Percentiles rank a stretch among this genome's conserved stretches.
These are phyloP conservation scores for Solanum pinnatisectum DNA, from an alignment of 257 asterid genomes.

Conservation along the genomic window DNA sequence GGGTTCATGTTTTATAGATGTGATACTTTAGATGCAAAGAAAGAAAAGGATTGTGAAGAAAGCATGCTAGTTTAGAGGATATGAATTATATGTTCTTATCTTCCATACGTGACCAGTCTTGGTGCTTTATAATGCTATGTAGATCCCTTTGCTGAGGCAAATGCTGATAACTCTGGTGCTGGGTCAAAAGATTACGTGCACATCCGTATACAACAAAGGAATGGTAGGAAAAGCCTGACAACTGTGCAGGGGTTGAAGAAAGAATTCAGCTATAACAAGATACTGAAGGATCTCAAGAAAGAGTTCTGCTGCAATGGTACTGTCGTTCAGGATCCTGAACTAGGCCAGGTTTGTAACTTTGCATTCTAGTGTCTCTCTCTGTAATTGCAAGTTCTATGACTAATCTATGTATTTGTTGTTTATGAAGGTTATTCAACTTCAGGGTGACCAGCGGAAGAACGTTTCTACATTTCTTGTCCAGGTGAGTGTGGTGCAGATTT, in stretches of 20 bases:
- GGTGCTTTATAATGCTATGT: neutral
- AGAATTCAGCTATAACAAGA: conserved; percentile 59
- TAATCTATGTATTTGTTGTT: neutral
- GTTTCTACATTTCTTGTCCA: conserved; percentile 65
- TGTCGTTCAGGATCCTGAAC: conserved; percentile 79
- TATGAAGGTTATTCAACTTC: conserved; percentile 75
- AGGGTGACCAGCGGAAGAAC: conserved; percentile 83
- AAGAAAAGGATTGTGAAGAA: neutral
- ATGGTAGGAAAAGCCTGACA: conserved; percentile 73
- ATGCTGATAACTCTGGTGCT: conserved; percentile 61
- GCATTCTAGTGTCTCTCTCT: neutral
- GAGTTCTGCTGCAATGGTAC: conserved; percentile 96
- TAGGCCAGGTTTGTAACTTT: conserved; percentile 55
- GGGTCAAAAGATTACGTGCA: conserved; percentile 64
- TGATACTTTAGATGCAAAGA: neutral
- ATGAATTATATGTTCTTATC: neutral
- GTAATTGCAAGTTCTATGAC: neutral
- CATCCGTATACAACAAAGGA: conserved; percentile 58
- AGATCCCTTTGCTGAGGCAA: conserved; percentile 80
- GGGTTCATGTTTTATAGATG: neutral
- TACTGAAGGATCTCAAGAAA: conserved; percentile 75
- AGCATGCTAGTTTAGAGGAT: neutral
- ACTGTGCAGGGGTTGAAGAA: conserved; percentile 65
- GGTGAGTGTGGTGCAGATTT: conserved; percentile 10
- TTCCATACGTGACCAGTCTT: neutral